Base-by-base conservation (phyloP, 345 rosid genomes). In the Murraya koenigii region DNA sequence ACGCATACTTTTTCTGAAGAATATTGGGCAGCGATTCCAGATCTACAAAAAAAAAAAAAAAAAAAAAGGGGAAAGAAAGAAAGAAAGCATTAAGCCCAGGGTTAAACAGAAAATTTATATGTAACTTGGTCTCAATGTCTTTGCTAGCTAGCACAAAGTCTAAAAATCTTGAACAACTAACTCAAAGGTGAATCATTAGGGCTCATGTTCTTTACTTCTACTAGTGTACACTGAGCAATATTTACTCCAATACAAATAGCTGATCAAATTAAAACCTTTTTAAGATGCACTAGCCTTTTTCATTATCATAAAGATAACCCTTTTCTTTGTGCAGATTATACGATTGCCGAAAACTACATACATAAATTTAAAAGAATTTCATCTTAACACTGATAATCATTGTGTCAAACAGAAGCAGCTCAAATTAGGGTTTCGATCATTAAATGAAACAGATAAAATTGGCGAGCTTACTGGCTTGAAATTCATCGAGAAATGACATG, bases 1-100 rank as follows among this genome's bases (percentile, higher is more conserved):
- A 84, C 4, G 95, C 82, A 77, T 92, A 96, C 80, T 94, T 96
- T 89, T 92, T 96, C 81, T 94, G 98, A 67, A 96, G 86, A 65
- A 88, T 91, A 85, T 87, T 82, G 5, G 99, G 94, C 69, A 94
- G 73, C 3, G 97, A 87, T 75, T 94, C 98, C 77, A 96, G 86
- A 85, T 90, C 98, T 94, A 87, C 58, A 66, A 8, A n/a, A n/a
- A n/a, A n/a, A n/a, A n/a, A n/a, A n/a, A n/a, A n/a, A n/a, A n/a
- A n/a, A n/a, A n/a, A n/a, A n/a, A n/a, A n/a, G n/a, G n/a, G n/a
- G n/a, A n/a, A n/a, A n/a, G n/a, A n/a, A n/a, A n/a, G n/a, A n/a
- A n/a, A 78, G 10, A n/a, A 74, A 13, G 19, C 62, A 74, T 33
- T n/a, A 63, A 44, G 23, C 20, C 71, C 52, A 55, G 44, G 41